Conservation (phyloP, 768 basidiomycete genomes). For the Hygrocybe punicea region DNA sequence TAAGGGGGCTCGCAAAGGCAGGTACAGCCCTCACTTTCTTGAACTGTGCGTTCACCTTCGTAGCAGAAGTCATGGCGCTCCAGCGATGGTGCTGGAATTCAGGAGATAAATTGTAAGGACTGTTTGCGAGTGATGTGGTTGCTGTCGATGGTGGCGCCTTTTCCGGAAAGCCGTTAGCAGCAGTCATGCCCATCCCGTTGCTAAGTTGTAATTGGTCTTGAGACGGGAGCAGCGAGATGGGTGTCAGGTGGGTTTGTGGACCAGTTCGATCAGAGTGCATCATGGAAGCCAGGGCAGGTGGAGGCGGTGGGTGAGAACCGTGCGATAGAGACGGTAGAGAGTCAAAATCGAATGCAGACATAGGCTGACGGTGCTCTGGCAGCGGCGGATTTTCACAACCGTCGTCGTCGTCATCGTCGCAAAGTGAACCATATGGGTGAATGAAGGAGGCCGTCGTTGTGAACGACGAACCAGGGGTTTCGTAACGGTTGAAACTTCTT, state of each 20-base stretch:
- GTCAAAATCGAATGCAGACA: constrained; percentile 51
- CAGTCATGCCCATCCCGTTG: no score
- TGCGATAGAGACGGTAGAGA: constrained; percentile 39
- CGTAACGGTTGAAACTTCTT: constrained; percentile 13
- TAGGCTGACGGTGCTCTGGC: constrained; percentile 39
- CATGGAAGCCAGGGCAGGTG: constrained; percentile 2
- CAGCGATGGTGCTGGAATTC: neutral
- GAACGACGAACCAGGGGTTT: constrained; percentile 21
- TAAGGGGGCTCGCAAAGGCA: constrained; percentile 67
- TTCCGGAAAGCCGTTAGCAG: no score
- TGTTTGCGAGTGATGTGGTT: neutral
- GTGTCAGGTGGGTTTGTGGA: no score
- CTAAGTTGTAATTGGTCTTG: no score
- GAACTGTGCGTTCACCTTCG: constrained; percentile 39
- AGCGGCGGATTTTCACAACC: constrained; percentile 25
- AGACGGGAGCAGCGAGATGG: neutral
- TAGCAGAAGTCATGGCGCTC: constrained; percentile 16
- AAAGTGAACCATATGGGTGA: constrained; percentile 41
- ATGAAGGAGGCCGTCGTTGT: constrained; percentile 49
- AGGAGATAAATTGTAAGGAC: neutral
- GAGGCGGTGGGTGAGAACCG: no score
- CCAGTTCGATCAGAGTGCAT: neutral
- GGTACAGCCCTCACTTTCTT: constrained; percentile 55
- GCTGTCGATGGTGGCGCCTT: no score
- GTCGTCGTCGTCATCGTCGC: constrained; percentile 22